Evolutionary conservation across 1,284 basidiomycete species (phyloP).

Genomic region (Sparassis latifolia): DNA sequence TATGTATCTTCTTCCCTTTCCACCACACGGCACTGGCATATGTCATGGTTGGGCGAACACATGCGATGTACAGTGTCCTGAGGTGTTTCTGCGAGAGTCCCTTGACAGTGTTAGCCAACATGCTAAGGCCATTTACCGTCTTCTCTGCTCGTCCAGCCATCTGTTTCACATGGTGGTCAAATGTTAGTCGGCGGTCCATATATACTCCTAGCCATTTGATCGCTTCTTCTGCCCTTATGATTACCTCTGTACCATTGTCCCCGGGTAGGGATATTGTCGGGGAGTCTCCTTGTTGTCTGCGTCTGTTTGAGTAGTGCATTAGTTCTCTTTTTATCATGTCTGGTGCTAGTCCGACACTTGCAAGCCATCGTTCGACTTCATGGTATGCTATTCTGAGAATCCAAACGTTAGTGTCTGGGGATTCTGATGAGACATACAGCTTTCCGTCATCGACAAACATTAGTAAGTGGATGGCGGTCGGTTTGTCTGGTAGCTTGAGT

Average conservation of each 20-base stretch:
- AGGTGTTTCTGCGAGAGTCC: constrained; percentile 6
- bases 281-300: background rate
- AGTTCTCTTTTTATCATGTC: constrained; percentile 4
- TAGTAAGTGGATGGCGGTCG: background rate
- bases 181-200: constrained; percentile 6
- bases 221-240: background rate
- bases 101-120: constrained; percentile 7
- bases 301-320: background rate
- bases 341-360: background rate
- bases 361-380: background rate
- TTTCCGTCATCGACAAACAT: constrained; percentile 9
- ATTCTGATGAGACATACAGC: background rate
- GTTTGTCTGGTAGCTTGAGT: background rate
- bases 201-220: constrained; percentile 9
- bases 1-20: constrained; percentile 1
- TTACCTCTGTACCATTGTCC: background rate
- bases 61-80: constrained; percentile 5
- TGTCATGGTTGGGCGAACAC: constrained; percentile 6
- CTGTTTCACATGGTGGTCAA: constrained; percentile 3
- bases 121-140: constrained; percentile 1
- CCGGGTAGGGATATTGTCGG: constrained; percentile 1
- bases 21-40: constrained; percentile 2
- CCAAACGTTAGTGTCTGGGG: constrained; percentile 1
- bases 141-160: constrained; percentile 4
- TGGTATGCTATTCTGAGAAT: constrained; percentile 2